These are phyloP conservation scores for Rhodofomes roseus DNA, from an alignment of 1,284 basidiomycete genomes.

Conservation along the genomic window DNA sequence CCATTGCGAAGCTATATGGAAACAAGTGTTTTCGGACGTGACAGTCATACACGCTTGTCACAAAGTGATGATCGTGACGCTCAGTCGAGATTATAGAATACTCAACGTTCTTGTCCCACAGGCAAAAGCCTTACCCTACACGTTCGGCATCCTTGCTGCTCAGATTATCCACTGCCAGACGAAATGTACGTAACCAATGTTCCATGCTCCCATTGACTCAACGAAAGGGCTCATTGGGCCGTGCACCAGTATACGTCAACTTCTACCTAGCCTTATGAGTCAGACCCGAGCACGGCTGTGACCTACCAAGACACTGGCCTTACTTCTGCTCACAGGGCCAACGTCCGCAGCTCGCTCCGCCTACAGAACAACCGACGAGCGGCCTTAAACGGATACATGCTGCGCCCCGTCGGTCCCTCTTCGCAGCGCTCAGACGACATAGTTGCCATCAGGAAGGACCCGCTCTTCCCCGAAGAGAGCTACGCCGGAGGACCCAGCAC, in stretches of 20 bases:
- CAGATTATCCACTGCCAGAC: constrained; percentile 25
- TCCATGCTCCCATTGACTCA: not conserved
- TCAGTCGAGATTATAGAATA: not conserved
- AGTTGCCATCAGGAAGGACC: not conserved
- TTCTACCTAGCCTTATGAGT: constrained; percentile 27
- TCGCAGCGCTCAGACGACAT: not conserved
- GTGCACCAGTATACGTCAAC: constrained; percentile 24
- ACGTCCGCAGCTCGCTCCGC: constrained; percentile 4
- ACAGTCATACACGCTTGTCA: too few relatives aligned
- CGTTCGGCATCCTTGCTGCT: constrained; percentile 21
- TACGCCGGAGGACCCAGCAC: not conserved
- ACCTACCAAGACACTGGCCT: not conserved
- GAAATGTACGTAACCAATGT: constrained; percentile 18
- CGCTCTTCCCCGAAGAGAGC: not conserved
- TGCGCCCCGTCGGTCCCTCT: not conserved
- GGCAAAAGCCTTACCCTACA: constrained; percentile 22
- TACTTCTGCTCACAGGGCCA: not conserved
- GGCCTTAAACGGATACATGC: not conserved
- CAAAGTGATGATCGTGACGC: not conserved
- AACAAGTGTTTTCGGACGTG: too few relatives aligned
- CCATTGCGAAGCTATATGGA: not conserved
- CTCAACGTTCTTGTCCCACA: not conserved
- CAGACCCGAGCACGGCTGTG: not conserved
- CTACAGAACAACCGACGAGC: not conserved
- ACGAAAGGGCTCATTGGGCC: not conserved